Percentiles rank a stretch among this genome's conserved stretches.
phyloP scores from a whole-genome alignment of 352 stramenopile species.

The Globisporangium paddicum region DNA sequence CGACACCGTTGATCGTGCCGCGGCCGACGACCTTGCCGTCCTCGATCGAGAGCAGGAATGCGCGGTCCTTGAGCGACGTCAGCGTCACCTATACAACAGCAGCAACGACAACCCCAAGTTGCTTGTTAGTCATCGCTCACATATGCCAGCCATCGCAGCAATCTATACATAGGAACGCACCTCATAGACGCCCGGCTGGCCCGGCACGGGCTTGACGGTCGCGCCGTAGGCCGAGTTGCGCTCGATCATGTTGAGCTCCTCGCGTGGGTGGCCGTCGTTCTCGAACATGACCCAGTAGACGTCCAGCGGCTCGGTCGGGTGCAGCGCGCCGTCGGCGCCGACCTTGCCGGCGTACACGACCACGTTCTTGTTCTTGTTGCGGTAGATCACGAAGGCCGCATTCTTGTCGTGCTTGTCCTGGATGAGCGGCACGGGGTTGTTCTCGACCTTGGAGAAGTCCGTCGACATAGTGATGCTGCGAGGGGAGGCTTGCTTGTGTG shows the following conservation, averaged over 20 bases:
- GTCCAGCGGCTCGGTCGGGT: constrained; percentile 66
- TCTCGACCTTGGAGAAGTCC: constrained; percentile 86
- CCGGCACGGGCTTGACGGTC: constrained; percentile 62
- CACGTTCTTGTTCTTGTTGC: constrained; percentile 91
- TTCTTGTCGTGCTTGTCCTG: constrained; percentile 73
- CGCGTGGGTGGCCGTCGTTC: constrained; percentile 69
- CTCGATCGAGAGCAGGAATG: constrained; percentile 68
- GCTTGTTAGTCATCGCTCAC: neutral
- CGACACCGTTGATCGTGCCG: constrained; percentile 70
- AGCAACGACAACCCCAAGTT: neutral
- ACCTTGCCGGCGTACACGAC: constrained; percentile 77
- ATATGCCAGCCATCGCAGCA: neutral
- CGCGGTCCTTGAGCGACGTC: constrained; percentile 81
- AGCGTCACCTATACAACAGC: constrained; percentile 30
- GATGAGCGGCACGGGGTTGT: constrained; percentile 77
- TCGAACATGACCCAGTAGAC: constrained; percentile 91
- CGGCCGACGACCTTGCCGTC: constrained; percentile 68
- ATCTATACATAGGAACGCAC: constrained; percentile 15
- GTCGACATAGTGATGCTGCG: constrained; percentile 45
- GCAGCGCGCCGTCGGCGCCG: constrained; percentile 56
- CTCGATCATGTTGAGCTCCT: constrained; percentile 87
- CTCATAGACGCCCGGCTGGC: constrained; percentile 69
- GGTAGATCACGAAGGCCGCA: constrained; percentile 81
- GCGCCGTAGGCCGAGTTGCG: constrained; percentile 81
- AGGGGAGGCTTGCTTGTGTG: neutral